Evolutionary conservation across 108 stramenopile genomes (phyloP), one percentile per base, ranked within the genome.

Genomic region (Craspedostauros australis): DNA sequence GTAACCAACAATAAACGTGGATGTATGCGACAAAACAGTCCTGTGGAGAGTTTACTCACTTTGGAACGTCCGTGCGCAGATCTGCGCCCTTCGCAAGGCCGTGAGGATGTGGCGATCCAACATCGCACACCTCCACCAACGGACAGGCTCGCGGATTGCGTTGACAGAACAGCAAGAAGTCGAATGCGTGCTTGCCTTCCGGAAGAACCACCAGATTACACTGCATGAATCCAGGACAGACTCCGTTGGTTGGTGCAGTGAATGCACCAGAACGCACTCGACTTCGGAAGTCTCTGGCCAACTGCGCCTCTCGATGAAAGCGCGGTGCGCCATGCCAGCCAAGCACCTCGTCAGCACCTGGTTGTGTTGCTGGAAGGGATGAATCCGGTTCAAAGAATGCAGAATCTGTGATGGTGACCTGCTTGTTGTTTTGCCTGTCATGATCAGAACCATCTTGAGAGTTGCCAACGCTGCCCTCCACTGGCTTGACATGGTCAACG

Each of bases 121-220:
- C 78, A 51, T 88, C 83, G 29, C 68, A 72, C 1, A 92, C 85
- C 46, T 91, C 89, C 39, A 95, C 70, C 34, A 95, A 58, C 7
- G 95, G 95, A 52, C 88, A 91, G 19, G 89, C 70, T 54, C 84
- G 70, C 20, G 83, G 76, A 54, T 95, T 95, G 28, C 79, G 70
- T 56, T 89, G 79, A 70, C 95, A 95, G 70, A 95, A 95, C 20
- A 81, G 64, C 16, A 80, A 49, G 62, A 95, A 95, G 45, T 95
- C 95, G 59, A 75, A 82, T 2, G 95, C 88, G 34, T 50, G 18
- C 15, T 44, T 67, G 0, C 64, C 69, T 33, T 79, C 65, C 15
- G 83, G 88, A 51, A 95, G 53, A 14, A 91, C 75, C 12, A 92
- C 84, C 26, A 95, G 48, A 66, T 95, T 95, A 53, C 84, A 88